Percentiles rank a stretch among this genome's conserved stretches.
phyloP scores from a whole-genome alignment of 2,329 filamentous ascomycete species.

The Lasiodiplodia citricola region DNA sequence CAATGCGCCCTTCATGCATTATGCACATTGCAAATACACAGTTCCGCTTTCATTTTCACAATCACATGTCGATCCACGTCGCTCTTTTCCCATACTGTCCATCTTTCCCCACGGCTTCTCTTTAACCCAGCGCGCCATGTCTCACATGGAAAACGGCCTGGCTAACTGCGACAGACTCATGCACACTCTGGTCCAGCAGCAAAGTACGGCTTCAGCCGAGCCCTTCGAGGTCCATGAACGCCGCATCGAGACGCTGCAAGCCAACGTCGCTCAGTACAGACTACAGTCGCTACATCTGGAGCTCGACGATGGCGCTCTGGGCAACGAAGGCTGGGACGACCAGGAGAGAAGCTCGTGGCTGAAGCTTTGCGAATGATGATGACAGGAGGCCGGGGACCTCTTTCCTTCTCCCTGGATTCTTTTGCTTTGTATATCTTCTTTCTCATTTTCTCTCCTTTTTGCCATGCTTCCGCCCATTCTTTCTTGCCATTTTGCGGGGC shows the following conservation, averaged over 20 bases:
- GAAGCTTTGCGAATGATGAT: constrained; percentile 12
- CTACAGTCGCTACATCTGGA: constrained; percentile 16
- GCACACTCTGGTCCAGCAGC: constrained; percentile 5
- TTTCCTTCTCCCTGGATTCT: background rate
- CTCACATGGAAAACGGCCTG: background rate
- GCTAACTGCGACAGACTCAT: constrained; percentile 19
- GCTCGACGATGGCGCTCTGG: constrained; percentile 10
- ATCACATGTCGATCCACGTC: background rate
- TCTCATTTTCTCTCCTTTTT: background rate
- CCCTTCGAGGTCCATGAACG: constrained; percentile 17
- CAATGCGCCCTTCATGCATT: constrained; percentile 1
- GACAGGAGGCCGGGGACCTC: background rate
- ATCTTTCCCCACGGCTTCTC: background rate
- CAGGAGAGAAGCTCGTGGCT: constrained; percentile 16
- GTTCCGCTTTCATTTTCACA: background rate
- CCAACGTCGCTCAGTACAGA: constrained; percentile 6
- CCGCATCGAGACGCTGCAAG: constrained; percentile 21
- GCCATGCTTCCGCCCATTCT: background rate
- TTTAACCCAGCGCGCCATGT: background rate
- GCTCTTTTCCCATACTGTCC: background rate
- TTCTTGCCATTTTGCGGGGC: background rate
- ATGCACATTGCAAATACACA: background rate
- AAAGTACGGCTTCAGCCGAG: constrained; percentile 9
- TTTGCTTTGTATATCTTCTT: background rate
- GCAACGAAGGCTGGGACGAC: constrained; percentile 13